Evolutionary conservation across 2,329 filamentous ascomycete species (phyloP), one percentile per base, ranked within the genome.

Genomic region (Xylaria sp.): DNA sequence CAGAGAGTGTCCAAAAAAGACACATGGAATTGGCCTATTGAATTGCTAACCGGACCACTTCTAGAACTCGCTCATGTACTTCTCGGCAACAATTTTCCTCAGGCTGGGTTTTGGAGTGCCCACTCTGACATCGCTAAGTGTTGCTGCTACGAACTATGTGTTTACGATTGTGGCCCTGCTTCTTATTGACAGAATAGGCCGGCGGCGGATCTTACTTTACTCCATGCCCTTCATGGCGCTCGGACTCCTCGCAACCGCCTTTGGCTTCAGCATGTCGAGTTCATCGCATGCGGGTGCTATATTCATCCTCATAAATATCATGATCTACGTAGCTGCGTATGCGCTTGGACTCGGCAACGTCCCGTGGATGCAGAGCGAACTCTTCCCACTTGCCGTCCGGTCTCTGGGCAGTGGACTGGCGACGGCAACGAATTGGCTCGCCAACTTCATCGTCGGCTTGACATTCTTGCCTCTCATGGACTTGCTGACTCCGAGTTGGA

Each of bases 311-410:
- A 63, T 83, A 47, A 88, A 88, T 64, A 87, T 97, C 72, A 88
- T 92, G 73, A 67, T 91, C 6, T 97, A 95, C 73, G 92, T 96
- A 1, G 88, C 90, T 7, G 81, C 88, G 0, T 97, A 95, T 71
- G 93, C 93, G 1, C 79, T 92, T 1, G 93, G 93, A 2, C 80
- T 97, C 1, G 93, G 93, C 7, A 95, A 92, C 68, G 91, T 97
- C 2, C 92, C 93, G 0, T 97, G 93, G 93, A 93, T 96, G 81
- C 92, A 96, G 76, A 91, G 88, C 67, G 93, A 97, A 76, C 82
- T 96, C 37, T 97, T 97, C 70, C 89, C 92, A 0, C 79, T 92
- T 52, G 80, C 81, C 35, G 89, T 92, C 51, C 85, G 90, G 53
- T 86, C 87, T 3, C 74, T 91, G 1, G 90, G 90, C 34, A 90